Evolutionary conservation across 1,284 basidiomycete genomes (phyloP).

Genomic region (Boletus sp.): DNA sequence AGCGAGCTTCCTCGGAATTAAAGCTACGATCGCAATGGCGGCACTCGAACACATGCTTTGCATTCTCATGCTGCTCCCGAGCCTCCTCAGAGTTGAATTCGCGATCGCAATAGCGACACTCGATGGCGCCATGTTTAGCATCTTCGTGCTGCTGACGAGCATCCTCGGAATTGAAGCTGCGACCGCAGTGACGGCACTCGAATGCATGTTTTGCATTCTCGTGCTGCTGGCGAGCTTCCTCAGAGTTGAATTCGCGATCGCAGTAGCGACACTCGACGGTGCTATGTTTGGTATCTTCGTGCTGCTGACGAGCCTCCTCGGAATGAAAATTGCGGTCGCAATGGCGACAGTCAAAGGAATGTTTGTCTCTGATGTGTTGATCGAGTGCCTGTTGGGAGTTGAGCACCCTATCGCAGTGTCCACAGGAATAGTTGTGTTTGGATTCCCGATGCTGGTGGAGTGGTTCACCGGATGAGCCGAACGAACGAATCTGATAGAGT

Average conservation of each 20-base stretch:
- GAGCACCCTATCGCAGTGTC: slow-evolving; percentile 14
- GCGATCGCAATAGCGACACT: slow-evolving; percentile 23
- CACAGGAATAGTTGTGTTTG: slow-evolving; percentile 21
- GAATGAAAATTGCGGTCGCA: slow-evolving; percentile 23
- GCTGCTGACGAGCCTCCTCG: slow-evolving; percentile 6
- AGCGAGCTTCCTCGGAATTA: neutral
- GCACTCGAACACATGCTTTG: slow-evolving; percentile 21
- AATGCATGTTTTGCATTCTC: slow-evolving; percentile 18
- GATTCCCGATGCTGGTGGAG: slow-evolving; percentile 22
- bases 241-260: slow-evolving; percentile 13
- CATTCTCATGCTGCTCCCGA: slow-evolving; percentile 17
- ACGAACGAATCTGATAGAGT: no score
- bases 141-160: slow-evolving; percentile 20
- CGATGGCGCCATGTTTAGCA: slow-evolving; percentile 15
- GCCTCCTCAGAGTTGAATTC: slow-evolving; percentile 15
- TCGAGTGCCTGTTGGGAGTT: slow-evolving; percentile 14
- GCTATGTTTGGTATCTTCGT: slow-evolving; percentile 21
- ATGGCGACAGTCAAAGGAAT: slow-evolving; percentile 21
- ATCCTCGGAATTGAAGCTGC: slow-evolving; percentile 9
- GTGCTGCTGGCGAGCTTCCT: slow-evolving; percentile 13
- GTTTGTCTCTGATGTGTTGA: slow-evolving; percentile 20
- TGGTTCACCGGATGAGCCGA: slow-evolving; percentile 4
- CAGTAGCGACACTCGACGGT: slow-evolving; percentile 22
- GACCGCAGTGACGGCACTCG: slow-evolving; percentile 15
- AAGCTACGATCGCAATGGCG: slow-evolving; percentile 18